A percentile compares a stretch with the other conserved stretches of the same genome.
Evolutionary conservation across 176 grass and related monocot species (phyloP).

Genomic region (Eleusine coracana): DNA sequence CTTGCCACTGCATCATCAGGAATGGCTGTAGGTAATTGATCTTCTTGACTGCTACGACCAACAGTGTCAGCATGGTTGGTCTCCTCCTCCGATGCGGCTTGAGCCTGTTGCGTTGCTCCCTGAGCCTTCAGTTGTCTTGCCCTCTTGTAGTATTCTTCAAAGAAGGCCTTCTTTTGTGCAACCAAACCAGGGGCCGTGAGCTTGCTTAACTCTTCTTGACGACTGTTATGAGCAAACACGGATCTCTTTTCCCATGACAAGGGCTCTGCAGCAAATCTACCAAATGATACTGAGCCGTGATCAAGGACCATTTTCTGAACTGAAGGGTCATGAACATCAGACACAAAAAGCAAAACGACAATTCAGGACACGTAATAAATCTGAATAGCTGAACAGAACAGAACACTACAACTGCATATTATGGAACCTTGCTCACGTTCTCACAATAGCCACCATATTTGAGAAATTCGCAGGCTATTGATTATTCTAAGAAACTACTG

Average conservation of each 20-base stretch:
- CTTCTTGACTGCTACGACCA: slow-evolving; percentile 3
- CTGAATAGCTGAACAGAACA: background rate
- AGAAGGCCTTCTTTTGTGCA: slow-evolving; percentile 86
- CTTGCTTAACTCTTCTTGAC: slow-evolving; percentile 76
- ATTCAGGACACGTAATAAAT: background rate
- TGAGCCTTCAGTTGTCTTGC: slow-evolving; percentile 53
- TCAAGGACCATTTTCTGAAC: slow-evolving; percentile 65
- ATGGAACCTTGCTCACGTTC: background rate
- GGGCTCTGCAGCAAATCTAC: slow-evolving; percentile 66
- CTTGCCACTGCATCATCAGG: slow-evolving; percentile 32
- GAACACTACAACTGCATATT: background rate
- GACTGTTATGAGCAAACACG: slow-evolving; percentile 61
- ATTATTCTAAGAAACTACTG: background rate
- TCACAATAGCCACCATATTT: background rate
- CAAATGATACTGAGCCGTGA: slow-evolving; percentile 83
- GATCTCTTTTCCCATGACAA: slow-evolving; percentile 87
- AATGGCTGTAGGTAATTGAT: slow-evolving; percentile 2
- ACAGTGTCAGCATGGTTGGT: background rate
- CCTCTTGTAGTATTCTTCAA: slow-evolving; percentile 87
- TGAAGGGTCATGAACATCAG: slow-evolving; percentile 48
- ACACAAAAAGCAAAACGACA: slow-evolving; percentile 7
- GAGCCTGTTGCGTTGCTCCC: slow-evolving; percentile 28
- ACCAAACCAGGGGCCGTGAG: slow-evolving; percentile 70
- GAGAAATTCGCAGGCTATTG: background rate
- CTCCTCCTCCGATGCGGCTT: slow-evolving; percentile 32